Conservation (phyloP, 2,329 filamentous ascomycete species). For the Venturia oleaginea region DNA sequence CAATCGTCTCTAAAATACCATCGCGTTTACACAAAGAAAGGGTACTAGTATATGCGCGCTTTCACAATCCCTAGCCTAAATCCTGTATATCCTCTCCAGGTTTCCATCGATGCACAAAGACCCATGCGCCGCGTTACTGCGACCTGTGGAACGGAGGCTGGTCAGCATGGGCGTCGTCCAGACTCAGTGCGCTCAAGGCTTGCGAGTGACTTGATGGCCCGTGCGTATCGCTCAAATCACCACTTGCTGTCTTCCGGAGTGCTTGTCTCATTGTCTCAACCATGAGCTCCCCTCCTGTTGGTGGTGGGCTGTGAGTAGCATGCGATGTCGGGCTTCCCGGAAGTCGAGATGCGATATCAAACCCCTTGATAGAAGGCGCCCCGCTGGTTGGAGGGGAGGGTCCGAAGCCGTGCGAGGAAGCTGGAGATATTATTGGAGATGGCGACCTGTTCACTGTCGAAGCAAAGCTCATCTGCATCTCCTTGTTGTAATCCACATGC, state of each 20-base stretch:
- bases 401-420: conserved; percentile 58
- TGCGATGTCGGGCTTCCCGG: conserved; percentile 49
- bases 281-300: conserved; percentile 60
- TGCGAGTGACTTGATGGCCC: conserved; percentile 7
- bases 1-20: neutral
- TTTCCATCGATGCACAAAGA: neutral
- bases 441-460: conserved; percentile 54
- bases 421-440: conserved; percentile 70
- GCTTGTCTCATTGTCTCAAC: conserved; percentile 94
- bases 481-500: conserved; percentile 56
- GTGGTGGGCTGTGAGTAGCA: conserved; percentile 41
- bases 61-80: neutral
- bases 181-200: conserved; percentile 1
- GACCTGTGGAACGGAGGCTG: neutral
- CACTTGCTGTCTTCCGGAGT: conserved; percentile 72
- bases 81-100: neutral
- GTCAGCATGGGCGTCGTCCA: conserved; percentile 9
- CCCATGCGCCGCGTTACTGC: neutral
- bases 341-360: conserved; percentile 54
- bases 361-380: conserved; percentile 61
- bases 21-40: neutral
- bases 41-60: too few species aligned
- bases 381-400: conserved; percentile 71
- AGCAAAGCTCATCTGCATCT: conserved; percentile 60
- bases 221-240: conserved; percentile 51